Percentiles rank a stretch among this genome's conserved stretches.
These are phyloP conservation scores for Trichoderma polysporum DNA, from an alignment of 2,329 filamentous ascomycete genomes.

Conservation along the genomic window DNA sequence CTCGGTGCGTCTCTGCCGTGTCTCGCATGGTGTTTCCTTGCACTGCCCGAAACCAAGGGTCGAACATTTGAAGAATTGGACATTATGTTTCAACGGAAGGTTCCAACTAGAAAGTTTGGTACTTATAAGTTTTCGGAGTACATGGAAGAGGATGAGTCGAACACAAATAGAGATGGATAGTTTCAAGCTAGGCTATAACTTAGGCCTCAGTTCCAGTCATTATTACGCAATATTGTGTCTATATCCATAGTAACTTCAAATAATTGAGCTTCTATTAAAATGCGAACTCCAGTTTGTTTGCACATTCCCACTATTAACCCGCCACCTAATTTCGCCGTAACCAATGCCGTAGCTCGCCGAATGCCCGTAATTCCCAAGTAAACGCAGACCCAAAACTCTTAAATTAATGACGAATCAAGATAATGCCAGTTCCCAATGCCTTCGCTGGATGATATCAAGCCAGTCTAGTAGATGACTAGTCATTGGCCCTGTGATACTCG, in stretches of 20 bases:
- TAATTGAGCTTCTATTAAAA: too few relatives aligned
- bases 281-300: too few relatives aligned
- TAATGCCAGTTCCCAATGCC: background rate
- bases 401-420: background rate
- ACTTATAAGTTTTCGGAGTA: background rate
- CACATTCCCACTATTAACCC: too few relatives aligned
- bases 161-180: background rate
- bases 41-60: slow-evolving; percentile 50
- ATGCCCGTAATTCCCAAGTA: too few relatives aligned
- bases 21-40: slow-evolving; percentile 51
- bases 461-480: background rate
- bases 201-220: too few relatives aligned
- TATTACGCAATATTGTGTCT: too few relatives aligned
- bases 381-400: too few relatives aligned
- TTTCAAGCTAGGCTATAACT: too few relatives aligned
- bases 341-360: too few relatives aligned
- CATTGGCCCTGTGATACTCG: background rate
- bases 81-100: slow-evolving; percentile 43
- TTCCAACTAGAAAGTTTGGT: background rate
- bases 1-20: background rate
- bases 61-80: slow-evolving; percentile 54
- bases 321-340: too few relatives aligned
- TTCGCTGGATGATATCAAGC: background rate
- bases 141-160: background rate
- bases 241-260: too few relatives aligned